A percentile compares a stretch with the other conserved stretches of the same genome.
Conservation (phyloP, 768 basidiomycete species). For the Suillus variegatus region DNA sequence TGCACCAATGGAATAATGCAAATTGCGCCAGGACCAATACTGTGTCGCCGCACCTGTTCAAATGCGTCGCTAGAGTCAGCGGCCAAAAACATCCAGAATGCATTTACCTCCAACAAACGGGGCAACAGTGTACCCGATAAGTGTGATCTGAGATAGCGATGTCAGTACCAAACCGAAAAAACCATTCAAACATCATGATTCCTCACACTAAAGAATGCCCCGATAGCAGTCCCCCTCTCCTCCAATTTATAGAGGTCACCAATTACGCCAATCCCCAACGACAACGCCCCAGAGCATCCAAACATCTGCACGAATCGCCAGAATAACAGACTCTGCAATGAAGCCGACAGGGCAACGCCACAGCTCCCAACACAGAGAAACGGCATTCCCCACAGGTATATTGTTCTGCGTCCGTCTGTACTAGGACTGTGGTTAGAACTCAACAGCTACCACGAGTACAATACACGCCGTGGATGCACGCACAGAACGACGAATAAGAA, state of each 20-base stretch:
- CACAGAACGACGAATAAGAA: no score
- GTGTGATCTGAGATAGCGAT: constrained; percentile 26
- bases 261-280: constrained; percentile 56
- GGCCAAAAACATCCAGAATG: neutral
- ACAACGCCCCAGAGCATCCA: constrained; percentile 54
- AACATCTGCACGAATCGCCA: constrained; percentile 63
- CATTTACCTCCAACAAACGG: constrained; percentile 51
- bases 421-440: no score
- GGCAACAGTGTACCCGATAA: constrained; percentile 58
- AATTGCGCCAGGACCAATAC: constrained; percentile 59
- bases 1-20: constrained; percentile 46
- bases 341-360: constrained; percentile 50
- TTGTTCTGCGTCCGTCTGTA: no score
- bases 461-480: no score
- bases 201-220: constrained; percentile 51
- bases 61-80: neutral
- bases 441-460: no score
- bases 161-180: neutral
- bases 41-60: constrained; percentile 44
- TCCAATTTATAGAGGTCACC: constrained; percentile 62
- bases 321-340: constrained; percentile 49
- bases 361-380: constrained; percentile 17
- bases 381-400: no score
- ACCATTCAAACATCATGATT: neutral
- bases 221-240: constrained; percentile 51